Evolutionary conservation across 2,329 filamentous ascomycete genomes (phyloP), one percentile per base, ranked within the genome.

Genomic region (Lachnellula hyalina): DNA sequence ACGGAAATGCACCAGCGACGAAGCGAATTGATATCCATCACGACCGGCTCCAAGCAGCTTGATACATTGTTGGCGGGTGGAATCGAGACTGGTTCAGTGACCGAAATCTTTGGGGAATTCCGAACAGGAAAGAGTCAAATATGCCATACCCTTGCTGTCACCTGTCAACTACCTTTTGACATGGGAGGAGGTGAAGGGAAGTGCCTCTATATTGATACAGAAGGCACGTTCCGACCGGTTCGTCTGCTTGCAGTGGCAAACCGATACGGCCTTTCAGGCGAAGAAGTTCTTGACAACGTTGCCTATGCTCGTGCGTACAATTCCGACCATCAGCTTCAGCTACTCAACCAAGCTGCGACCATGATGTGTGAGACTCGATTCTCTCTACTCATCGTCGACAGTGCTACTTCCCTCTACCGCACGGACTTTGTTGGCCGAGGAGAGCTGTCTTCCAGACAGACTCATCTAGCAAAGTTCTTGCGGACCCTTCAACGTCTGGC

Each of bases 311-410:
- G 94, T 57, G 94, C 94, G 9, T 99, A 99, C 77, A 99, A 99
- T 71, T 97, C 93, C 0, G 94, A 99, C 63, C 94, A 99, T 72
- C 94, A 99, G 72, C 82, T 99, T 49, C 90, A 96, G 70, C 80
- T 99, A 7, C 84, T 99, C 59, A 94, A 94, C 66, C 93, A 97
- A 72, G 95, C 94, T 3, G 88, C 94, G 2, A 85, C 91, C 59
- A 99, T 99, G 94, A 99, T 99, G 95, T 96, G 92, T 55, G 95
- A 99, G 75, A 99, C 94, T 0, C 85, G 94, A 4, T 99, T 99
- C 72, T 97, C 94, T 3, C 81, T 99, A 8, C 84, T 99, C 49
- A 85, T 99, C 48, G 94, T 99, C 54, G 94, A 99, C 73, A 96
- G 91, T 54, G 95, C 95, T 14, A 99, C 94, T 0, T 87, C 93